Evolutionary conservation across 129 eudicot genomes (phyloP).

Genomic region (Helianthus annuus): DNA sequence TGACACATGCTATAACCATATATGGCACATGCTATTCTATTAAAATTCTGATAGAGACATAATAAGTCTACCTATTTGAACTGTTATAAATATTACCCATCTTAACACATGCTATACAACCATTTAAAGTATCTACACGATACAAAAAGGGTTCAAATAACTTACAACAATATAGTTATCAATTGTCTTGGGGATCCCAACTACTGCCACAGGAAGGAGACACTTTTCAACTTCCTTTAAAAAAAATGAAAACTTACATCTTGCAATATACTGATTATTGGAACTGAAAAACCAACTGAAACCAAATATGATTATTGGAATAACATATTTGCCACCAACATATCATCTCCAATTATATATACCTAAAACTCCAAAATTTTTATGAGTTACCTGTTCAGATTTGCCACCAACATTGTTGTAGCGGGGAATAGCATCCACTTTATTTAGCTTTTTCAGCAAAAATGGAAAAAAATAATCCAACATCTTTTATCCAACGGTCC

Average conservation of each 20-base stretch:
- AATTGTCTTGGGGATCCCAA: constrained; percentile 85
- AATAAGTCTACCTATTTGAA: no score
- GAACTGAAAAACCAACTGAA: background rate
- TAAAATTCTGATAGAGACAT: no score
- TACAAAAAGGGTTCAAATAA: constrained; percentile 11
- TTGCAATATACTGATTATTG: background rate
- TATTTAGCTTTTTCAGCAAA: no score
- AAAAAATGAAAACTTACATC: constrained; percentile 8
- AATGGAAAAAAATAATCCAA: no score
- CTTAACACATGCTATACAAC: background rate
- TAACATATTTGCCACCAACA: no score
- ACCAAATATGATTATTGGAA: background rate
- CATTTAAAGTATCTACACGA: background rate
- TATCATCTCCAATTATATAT: constrained; percentile 92
- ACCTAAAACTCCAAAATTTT: constrained; percentile 49
- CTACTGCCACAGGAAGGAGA: constrained; percentile 71
- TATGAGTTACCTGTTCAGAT: background rate
- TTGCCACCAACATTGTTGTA: constrained; percentile 7
- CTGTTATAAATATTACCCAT: no score
- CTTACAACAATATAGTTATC: constrained; percentile 92
- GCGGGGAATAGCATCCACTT: constrained; percentile 28
- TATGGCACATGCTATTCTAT: no score
- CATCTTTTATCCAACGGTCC: no score
- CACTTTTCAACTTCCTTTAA: constrained; percentile 81
- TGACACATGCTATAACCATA: no score